These are phyloP conservation scores for Termitomyces sp. DNA, from an alignment of 768 basidiomycete species.

Conservation along the genomic window DNA sequence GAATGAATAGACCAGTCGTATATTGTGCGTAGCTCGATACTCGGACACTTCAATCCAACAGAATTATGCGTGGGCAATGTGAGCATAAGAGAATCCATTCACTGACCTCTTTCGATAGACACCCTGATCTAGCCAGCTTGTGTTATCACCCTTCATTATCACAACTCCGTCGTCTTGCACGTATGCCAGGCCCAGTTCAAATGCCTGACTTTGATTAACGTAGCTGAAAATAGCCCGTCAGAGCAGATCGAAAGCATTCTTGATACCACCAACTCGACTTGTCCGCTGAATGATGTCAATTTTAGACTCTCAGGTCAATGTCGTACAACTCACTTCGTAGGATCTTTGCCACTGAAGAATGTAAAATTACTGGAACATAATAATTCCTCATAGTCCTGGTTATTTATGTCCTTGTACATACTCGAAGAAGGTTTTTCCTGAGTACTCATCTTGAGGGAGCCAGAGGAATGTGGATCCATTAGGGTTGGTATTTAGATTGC, in stretches of 20 bases:
- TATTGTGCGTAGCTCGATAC: slow-evolving; percentile 61
- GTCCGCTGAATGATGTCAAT: slow-evolving; percentile 42
- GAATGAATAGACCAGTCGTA: slow-evolving; percentile 76
- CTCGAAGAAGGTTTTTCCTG: slow-evolving; percentile 68
- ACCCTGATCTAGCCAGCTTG: slow-evolving; percentile 46
- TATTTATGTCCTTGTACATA: slow-evolving; percentile 24
- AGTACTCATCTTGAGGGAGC: slow-evolving; percentile 63
- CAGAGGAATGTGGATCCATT: slow-evolving; percentile 54
- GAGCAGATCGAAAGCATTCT: slow-evolving; percentile 2
- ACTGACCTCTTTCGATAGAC: slow-evolving; percentile 55
- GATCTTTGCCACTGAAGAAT: slow-evolving; percentile 59
- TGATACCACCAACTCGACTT: slow-evolving; percentile 50
- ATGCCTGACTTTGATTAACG: slow-evolving; percentile 49
- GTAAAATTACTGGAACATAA: slow-evolving; percentile 37
- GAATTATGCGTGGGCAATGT: neutral
- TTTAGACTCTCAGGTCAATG: slow-evolving; percentile 10
- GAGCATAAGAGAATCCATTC: slow-evolving; percentile 3
- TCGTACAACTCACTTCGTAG: slow-evolving; percentile 50
- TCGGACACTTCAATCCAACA: slow-evolving; percentile 45
- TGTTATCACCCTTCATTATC: slow-evolving; percentile 76
- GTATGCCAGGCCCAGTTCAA: slow-evolving; percentile 48
- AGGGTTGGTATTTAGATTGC: slow-evolving; percentile 31
- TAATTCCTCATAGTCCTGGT: neutral
- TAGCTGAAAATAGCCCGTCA: slow-evolving; percentile 39
- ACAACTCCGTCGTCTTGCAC: slow-evolving; percentile 52